These are phyloP conservation scores for Mucuna pruriens DNA, from an alignment of 306 rosid genomes.

Conservation along the genomic window DNA sequence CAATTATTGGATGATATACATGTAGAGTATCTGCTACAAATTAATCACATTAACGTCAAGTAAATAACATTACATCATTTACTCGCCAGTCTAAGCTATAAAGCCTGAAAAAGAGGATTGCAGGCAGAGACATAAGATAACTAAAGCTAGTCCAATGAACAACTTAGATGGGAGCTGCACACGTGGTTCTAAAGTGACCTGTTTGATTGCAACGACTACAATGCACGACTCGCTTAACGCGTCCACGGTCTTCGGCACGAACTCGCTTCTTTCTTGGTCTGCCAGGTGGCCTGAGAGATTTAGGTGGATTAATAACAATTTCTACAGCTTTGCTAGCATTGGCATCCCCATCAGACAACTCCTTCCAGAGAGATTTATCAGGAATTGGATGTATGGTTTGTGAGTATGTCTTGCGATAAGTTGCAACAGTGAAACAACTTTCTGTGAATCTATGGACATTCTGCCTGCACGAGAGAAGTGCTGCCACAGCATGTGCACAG, in stretches of 20 bases:
- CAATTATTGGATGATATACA: conserved; percentile 44
- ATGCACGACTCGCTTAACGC: conserved; percentile 80
- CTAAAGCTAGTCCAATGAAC: not conserved
- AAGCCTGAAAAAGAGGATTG: conserved; percentile 20
- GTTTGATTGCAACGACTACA: conserved; percentile 93
- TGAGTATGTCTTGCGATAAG: conserved; percentile 81
- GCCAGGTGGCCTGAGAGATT: conserved; percentile 81
- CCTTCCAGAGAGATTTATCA: conserved; percentile 78
- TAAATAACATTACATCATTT: conserved; percentile 39
- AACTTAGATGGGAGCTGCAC: conserved; percentile 74
- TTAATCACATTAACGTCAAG: conserved; percentile 47
- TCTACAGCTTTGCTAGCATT: conserved; percentile 48
- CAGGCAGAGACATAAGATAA: conserved; percentile 7
- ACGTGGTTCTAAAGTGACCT: conserved; percentile 86
- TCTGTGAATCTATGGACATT: conserved; percentile 84
- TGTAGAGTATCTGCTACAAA: conserved; percentile 34
- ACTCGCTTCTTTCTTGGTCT: conserved; percentile 82
- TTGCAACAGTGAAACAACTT: conserved; percentile 84
- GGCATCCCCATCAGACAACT: conserved; percentile 61
- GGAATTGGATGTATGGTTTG: conserved; percentile 88
- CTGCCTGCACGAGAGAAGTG: conserved; percentile 84
- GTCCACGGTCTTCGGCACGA: conserved; percentile 82
- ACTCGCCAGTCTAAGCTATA: conserved; percentile 49
- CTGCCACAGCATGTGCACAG: conserved; percentile 87
- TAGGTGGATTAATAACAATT: conserved; percentile 65